phyloP scores from a whole-genome alignment of 805 yeast genomes.

The Isabelozyma pseudorhagii region DNA sequence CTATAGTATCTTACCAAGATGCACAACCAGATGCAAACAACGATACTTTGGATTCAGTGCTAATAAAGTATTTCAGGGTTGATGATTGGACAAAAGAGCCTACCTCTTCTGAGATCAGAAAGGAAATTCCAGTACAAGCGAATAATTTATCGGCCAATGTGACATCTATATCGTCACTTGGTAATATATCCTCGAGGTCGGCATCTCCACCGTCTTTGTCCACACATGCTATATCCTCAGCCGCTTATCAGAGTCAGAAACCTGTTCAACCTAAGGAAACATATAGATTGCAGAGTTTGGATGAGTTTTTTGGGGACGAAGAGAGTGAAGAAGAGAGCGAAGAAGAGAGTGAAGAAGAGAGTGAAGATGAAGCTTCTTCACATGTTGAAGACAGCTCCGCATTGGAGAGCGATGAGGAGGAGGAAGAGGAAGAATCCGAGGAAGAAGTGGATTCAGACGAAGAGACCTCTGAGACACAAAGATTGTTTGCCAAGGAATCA shows the following conservation, averaged over 20 bases:
- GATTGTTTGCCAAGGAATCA: neutral
- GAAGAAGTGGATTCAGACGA: conserved; percentile 8
- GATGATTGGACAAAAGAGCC: conserved; percentile 45
- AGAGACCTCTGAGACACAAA: neutral
- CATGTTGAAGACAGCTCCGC: neutral
- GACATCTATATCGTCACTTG: conserved; percentile 8
- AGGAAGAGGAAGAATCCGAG: conserved; percentile 8
- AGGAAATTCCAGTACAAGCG: conserved; percentile 15
- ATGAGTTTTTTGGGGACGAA: conserved; percentile 67
- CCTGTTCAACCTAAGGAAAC: conserved; percentile 20
- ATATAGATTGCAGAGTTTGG: conserved; percentile 72
- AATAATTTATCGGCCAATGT: conserved; percentile 11
- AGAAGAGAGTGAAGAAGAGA: conserved; percentile 15
- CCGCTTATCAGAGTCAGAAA: conserved; percentile 6
- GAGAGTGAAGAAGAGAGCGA: conserved; percentile 16
- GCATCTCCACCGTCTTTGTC: conserved; percentile 17
- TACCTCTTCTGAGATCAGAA: conserved; percentile 22
- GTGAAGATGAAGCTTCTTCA: conserved; percentile 12
- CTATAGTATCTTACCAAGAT: conserved; percentile 33
- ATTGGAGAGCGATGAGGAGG: conserved; percentile 5
- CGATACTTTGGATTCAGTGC: conserved; percentile 5
- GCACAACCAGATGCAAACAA: conserved; percentile 3
- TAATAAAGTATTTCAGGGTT: conserved; percentile 21
- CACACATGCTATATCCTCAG: conserved; percentile 23
- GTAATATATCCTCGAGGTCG: conserved; percentile 9